phyloP scores from a whole-genome alignment of 1,284 basidiomycete genomes.

The Ganoderma multipileum region DNA sequence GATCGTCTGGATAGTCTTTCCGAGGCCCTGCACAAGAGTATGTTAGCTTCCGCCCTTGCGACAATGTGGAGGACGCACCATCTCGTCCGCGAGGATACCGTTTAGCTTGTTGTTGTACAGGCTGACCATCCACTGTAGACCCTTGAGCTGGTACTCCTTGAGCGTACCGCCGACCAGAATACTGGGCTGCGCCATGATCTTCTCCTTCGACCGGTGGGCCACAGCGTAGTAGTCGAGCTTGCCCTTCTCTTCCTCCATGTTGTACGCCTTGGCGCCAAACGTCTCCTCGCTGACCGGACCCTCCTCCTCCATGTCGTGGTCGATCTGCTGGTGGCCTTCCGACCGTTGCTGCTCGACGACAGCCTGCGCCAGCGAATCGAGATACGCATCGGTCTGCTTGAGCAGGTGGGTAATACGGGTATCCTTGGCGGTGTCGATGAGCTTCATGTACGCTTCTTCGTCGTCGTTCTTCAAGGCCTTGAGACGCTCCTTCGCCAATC shows the following conservation, averaged over 20 bases:
- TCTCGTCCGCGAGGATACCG: conserved; percentile 97
- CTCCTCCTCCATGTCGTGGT: conserved; percentile 62
- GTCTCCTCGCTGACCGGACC: conserved; percentile 87
- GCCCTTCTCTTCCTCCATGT: conserved; percentile 63
- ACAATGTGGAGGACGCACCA: conserved; percentile 63
- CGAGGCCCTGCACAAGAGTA: conserved; percentile 77
- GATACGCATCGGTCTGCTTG: conserved; percentile 93
- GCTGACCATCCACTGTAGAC: conserved; percentile 98
- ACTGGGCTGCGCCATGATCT: conserved; percentile 81
- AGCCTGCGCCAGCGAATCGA: conserved; percentile 94
- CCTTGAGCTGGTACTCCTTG: conserved; percentile 94
- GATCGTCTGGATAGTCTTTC: conserved; percentile 96
- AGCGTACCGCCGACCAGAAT: conserved; percentile 87
- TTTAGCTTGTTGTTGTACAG: conserved; percentile 98
- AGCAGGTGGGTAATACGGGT: conserved; percentile 98
- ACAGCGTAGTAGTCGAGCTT: conserved; percentile 98
- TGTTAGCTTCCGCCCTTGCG: background rate
- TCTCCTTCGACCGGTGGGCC: conserved; percentile 94
- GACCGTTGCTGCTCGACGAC: conserved; percentile 95
- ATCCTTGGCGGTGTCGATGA: conserved; percentile 99
- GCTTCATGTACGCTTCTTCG: conserved; percentile 99
- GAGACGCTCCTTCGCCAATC: conserved; percentile 97
- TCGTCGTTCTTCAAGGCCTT: conserved; percentile 98
- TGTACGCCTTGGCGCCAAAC: conserved; percentile 82
- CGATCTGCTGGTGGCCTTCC: conserved; percentile 48